phyloP scores from a whole-genome alignment of 2,329 filamentous ascomycete species.

The Aphanocladium album region DNA sequence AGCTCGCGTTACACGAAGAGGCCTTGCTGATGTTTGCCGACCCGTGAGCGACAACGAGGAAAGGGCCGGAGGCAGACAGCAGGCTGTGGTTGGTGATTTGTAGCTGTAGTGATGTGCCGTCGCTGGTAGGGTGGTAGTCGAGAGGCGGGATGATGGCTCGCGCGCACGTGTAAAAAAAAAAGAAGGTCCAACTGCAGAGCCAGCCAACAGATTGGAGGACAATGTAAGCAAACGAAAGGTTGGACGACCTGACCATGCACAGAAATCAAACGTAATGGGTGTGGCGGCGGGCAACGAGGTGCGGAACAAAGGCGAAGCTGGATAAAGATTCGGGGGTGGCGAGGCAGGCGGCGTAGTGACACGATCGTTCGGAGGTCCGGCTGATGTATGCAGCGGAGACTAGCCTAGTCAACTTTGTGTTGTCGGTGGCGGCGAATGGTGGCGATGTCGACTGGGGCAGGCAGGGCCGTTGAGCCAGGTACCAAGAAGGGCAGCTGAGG shows the following conservation, averaged over 20 bases:
- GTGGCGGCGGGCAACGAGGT: neutral
- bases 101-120: neutral
- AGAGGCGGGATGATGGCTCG: neutral
- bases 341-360: neutral
- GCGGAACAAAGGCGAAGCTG: neutral
- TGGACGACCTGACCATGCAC: neutral
- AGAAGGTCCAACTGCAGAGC: slow-evolving; percentile 4
- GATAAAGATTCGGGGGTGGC: neutral
- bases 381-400: neutral
- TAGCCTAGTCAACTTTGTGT: neutral
- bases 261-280: neutral
- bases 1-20: neutral
- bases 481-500: neutral
- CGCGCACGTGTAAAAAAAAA: slow-evolving; percentile 2
- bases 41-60: neutral
- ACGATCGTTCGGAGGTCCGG: neutral
- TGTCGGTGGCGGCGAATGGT: neutral
- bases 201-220: slow-evolving; percentile 3
- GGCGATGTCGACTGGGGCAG: neutral
- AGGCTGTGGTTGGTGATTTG: neutral
- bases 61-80: neutral
- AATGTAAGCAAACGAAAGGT: slow-evolving; percentile 6
- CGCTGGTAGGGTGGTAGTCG: neutral
- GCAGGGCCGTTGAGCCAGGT: neutral
- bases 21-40: neutral